These are phyloP conservation scores for Trichoderma koningii DNA, from an alignment of 2,329 filamentous ascomycete genomes.

Conservation along the genomic window DNA sequence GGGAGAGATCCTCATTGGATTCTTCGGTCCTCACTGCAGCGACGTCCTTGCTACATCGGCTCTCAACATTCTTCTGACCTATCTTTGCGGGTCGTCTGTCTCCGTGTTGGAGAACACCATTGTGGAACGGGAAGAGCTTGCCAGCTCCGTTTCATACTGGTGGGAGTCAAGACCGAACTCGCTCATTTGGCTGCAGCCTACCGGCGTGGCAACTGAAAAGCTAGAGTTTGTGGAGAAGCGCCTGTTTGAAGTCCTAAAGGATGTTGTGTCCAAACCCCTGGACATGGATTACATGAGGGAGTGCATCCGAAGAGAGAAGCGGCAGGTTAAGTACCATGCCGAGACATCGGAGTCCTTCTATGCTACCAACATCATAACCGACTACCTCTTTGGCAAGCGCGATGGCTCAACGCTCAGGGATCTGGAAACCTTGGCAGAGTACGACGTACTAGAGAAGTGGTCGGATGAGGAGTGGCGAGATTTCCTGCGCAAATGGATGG, in stretches of 20 bases:
- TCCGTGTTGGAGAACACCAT: slow-evolving; percentile 88
- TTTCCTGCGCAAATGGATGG: slow-evolving; percentile 81
- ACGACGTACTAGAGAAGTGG: slow-evolving; percentile 76
- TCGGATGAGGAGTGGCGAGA: slow-evolving; percentile 78
- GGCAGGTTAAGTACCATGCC: slow-evolving; percentile 79
- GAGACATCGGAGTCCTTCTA: slow-evolving; percentile 82
- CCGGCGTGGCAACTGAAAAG: slow-evolving; percentile 83
- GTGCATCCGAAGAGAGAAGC: slow-evolving; percentile 77
- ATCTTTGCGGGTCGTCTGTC: slow-evolving; percentile 90
- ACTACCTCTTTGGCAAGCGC: slow-evolving; percentile 86
- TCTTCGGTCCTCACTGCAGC: slow-evolving; percentile 81
- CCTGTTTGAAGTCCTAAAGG: slow-evolving; percentile 78
- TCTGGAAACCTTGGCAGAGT: slow-evolving; percentile 58
- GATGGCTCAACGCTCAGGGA: slow-evolving; percentile 75
- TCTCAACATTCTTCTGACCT: slow-evolving; percentile 77
- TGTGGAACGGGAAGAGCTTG: slow-evolving; percentile 90
- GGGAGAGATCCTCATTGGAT: slow-evolving; percentile 82
- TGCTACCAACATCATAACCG: slow-evolving; percentile 81
- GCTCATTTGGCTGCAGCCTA: slow-evolving; percentile 82
- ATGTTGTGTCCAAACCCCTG: slow-evolving; percentile 76
- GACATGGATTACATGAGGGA: slow-evolving; percentile 90
- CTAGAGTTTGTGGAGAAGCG: slow-evolving; percentile 81
- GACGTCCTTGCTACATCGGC: slow-evolving; percentile 70
- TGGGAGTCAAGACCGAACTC: slow-evolving; percentile 78
- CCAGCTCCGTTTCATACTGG: slow-evolving; percentile 79